phyloP scores from a whole-genome alignment of 768 basidiomycete species.

The Pulveroboletus ravenelii region DNA sequence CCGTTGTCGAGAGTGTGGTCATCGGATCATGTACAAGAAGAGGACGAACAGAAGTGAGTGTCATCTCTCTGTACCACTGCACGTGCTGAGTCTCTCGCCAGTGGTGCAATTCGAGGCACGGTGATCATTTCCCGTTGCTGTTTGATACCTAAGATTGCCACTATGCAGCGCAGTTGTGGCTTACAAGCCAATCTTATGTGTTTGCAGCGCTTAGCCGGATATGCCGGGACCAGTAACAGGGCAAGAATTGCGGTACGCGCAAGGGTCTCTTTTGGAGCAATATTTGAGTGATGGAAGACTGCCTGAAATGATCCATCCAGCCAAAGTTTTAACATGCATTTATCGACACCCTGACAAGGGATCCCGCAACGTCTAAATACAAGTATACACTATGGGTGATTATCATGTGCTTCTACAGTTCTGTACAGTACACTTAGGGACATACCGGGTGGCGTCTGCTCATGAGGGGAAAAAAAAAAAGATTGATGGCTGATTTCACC shows the following conservation, averaged over 20 bases:
- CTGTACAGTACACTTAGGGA: conserved; percentile 8
- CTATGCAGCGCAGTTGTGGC: not conserved
- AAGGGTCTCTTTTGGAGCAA: not conserved
- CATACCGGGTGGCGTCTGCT: not conserved
- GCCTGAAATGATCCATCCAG: not conserved
- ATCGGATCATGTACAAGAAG: conserved; percentile 99
- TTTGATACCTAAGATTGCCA: not conserved
- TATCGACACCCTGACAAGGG: not conserved
- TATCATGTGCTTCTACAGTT: conserved; percentile 8
- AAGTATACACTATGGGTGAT: conserved; percentile 19
- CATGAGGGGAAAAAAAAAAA: not conserved
- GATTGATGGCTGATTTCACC: conserved; percentile 29
- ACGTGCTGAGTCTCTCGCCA: conserved; percentile 6
- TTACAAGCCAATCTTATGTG: not conserved
- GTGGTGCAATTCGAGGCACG: conserved; percentile 35
- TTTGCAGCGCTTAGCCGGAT: not conserved
- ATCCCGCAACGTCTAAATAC: conserved; percentile 8
- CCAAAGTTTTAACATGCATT: not conserved
- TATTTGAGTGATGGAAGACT: no score
- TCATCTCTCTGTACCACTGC: not conserved
- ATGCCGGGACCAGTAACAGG: not conserved
- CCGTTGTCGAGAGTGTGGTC: conserved; percentile 93
- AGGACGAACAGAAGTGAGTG: conserved; percentile 85
- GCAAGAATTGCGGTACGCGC: not conserved
- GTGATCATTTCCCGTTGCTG: conserved; percentile 7